These are phyloP conservation scores for Stephanodiscus triporus DNA, from an alignment of 108 stramenopile species.

Conservation along the genomic window DNA sequence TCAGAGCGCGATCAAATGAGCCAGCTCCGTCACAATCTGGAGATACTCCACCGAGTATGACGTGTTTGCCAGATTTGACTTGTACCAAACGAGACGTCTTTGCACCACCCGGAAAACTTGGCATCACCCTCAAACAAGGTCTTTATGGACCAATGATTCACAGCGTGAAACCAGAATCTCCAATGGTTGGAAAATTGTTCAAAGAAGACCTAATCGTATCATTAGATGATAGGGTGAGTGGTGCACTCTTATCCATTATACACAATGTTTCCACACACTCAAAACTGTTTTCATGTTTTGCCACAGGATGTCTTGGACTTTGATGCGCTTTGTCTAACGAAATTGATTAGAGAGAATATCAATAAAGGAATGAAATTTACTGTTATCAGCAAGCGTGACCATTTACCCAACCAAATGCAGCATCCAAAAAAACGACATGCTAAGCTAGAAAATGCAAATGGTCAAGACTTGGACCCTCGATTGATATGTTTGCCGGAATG, in stretches of 20 bases:
- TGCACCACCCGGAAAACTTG: conserved; percentile 42
- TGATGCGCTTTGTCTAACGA: not conserved
- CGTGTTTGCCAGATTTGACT: not conserved
- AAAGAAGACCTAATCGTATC: conserved; percentile 76
- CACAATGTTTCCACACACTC: not conserved
- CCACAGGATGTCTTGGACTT: not conserved
- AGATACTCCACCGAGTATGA: not conserved
- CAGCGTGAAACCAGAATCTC: conserved; percentile 66
- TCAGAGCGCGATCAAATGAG: not conserved
- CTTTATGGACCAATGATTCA: conserved; percentile 79
- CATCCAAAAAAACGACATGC: too few species aligned
- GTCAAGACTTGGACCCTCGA: too few species aligned
- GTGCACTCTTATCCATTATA: not conserved
- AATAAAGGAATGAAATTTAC: not conserved
- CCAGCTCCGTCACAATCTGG: not conserved
- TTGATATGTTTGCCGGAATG: not conserved
- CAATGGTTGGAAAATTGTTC: conserved; percentile 67
- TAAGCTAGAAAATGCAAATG: too few species aligned
- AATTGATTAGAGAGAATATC: conserved; percentile 3
- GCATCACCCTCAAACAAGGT: conserved; percentile 72
- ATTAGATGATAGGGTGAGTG: conserved; percentile 50
- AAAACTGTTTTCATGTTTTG: not conserved
- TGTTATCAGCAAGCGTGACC: not conserved
- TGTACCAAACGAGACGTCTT: not conserved
- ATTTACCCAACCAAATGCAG: too few species aligned